Evolutionary conservation across 2,329 filamentous ascomycete species (phyloP).

Genomic region (Aspergillus proliferans): DNA sequence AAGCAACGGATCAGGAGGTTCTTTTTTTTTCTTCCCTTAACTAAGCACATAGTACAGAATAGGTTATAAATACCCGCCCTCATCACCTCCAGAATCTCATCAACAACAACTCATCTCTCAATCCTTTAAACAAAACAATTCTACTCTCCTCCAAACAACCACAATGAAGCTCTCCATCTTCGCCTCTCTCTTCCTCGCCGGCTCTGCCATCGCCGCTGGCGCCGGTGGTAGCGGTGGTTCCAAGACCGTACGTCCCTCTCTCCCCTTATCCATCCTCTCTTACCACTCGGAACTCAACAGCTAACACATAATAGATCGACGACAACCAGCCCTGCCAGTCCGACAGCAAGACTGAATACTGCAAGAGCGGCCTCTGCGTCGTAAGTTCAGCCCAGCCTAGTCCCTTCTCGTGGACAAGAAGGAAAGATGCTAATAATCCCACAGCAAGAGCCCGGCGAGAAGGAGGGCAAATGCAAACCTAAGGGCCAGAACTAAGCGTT

Average conservation of each 20-base stretch:
- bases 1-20: not conserved
- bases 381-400: not conserved
- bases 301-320: constrained; percentile 1
- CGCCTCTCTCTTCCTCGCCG: constrained; percentile 5
- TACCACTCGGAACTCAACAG: not conserved
- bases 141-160: not conserved
- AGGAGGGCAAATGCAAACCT: not conserved
- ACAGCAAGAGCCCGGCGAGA: not conserved
- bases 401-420: no score
- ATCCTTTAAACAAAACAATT: not conserved
- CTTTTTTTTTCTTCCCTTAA: not conserved
- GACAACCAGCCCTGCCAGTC: constrained; percentile 5
- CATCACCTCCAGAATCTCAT: not conserved
- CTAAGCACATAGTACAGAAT: not conserved
- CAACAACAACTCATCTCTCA: not conserved
- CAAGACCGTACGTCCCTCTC: constrained; percentile 3
- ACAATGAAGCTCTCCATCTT: constrained; percentile 7
- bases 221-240: not conserved
- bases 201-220: constrained; percentile 4
- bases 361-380: not conserved
- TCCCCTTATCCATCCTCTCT: not conserved
- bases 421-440: not conserved
- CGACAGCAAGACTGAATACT: constrained; percentile 7
- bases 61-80: not conserved
- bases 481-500: not conserved